Base-by-base conservation (phyloP, 768 basidiomycete genomes). In the Kwoniella mangroviensis region DNA sequence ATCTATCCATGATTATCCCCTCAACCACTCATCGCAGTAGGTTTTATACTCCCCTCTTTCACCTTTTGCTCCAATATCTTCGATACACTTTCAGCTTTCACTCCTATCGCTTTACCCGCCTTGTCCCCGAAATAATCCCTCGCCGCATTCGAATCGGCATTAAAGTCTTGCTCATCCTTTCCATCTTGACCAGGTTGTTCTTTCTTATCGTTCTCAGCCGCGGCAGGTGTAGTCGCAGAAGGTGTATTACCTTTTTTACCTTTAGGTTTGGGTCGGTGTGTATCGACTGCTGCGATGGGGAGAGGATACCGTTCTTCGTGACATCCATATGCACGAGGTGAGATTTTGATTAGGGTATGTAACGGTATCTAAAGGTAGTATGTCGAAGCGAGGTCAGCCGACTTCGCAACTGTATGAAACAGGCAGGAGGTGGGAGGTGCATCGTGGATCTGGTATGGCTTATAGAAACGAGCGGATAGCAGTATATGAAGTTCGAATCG, bases 281-380 rank as follows among this genome's bases (percentile, higher is more conserved):
- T 98, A 83, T 98, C 92, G 28, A 98, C 96, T 1, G 96, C 96
- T 26, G 86, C 87, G 77, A 98, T 98, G 11, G 94, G 94, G 3
- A 98, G 85, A 0, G 91, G 87, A 82, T 94, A 98, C 61, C 95
- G 87, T 82, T 95, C 94, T 82, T 99, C 97, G 81, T 98, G 94
- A 85, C 96, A 98, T 49, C 97, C 97, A 82, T 98, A 99, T 1
- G 97, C 97, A 80, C 93, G 94, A 11, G 97, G 97, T 0, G 96
- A 98, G 56, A 99, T 87, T 84, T 98, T 98, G 83, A 99, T 97
- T 45, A 99, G 91, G 0, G 96, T 99, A 81, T 99, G 97, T 66
- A 96, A 68, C 34, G 74, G 80, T 68, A 78, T 73, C 80, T 77
- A 51, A 4, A 10, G 65, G 51, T 34, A 34, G 34, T 34, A 34